Conservation (phyloP, 306 rosid species). For the Calophaca sinica region DNA sequence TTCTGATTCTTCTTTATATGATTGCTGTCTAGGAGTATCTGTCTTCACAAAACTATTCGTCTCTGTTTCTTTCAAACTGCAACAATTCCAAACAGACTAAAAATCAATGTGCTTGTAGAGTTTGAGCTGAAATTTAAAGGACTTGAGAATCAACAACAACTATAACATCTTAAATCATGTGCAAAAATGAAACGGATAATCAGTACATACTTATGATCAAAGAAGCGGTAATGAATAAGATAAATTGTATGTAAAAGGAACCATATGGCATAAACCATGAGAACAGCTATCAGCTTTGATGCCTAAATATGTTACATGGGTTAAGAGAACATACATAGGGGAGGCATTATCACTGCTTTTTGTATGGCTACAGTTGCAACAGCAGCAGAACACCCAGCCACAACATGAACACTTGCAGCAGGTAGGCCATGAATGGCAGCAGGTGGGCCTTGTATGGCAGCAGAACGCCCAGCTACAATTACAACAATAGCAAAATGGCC, state of each 20-base stretch:
- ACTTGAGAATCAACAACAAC: constrained; percentile 9
- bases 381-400: constrained; percentile 53
- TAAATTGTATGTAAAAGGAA: constrained; percentile 14
- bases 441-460: constrained; percentile 48
- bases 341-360: constrained; percentile 39
- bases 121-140: background rate
- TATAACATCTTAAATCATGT: constrained; percentile 5
- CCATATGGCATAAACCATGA: constrained; percentile 24
- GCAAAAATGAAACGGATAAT: constrained; percentile 11
- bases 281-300: constrained; percentile 19
- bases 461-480: constrained; percentile 55
- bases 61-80: constrained; percentile 58
- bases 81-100: constrained; percentile 42
- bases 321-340: constrained; percentile 56
- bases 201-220: constrained; percentile 11
- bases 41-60: constrained; percentile 31
- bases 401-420: constrained; percentile 50
- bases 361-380: constrained; percentile 48
- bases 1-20: background rate
- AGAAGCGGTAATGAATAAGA: constrained; percentile 21
- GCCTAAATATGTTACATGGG: constrained; percentile 30
- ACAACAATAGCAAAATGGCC: constrained; percentile 52
- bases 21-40: no score
- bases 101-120: constrained; percentile 30
- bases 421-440: constrained; percentile 48